Percentiles rank a stretch among this genome's conserved stretches.
These are phyloP conservation scores for Colletotrichum theobromicola DNA, from an alignment of 2,329 filamentous ascomycete genomes.

Conservation along the genomic window DNA sequence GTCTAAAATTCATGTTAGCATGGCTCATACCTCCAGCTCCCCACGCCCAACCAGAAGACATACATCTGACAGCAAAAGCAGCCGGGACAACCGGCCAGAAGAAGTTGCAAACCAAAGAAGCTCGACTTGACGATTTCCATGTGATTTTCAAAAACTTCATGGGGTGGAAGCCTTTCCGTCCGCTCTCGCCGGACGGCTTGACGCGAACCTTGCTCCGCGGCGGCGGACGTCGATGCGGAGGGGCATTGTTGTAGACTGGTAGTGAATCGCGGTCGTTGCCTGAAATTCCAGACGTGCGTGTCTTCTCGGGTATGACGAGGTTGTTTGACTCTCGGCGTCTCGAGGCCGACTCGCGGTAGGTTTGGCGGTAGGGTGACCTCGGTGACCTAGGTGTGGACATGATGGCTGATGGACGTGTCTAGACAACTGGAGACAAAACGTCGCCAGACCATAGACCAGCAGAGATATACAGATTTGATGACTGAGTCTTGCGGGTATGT, in stretches of 20 bases:
- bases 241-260: constrained; percentile 9
- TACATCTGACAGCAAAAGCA: constrained; percentile 66
- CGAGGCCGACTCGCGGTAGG: constrained; percentile 6
- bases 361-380: constrained; percentile 17
- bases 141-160: constrained; percentile 67
- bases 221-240: background rate
- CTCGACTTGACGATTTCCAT: constrained; percentile 66
- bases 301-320: constrained; percentile 4
- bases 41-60: background rate
- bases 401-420: background rate
- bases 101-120: constrained; percentile 70
- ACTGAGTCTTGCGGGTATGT: background rate
- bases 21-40: background rate
- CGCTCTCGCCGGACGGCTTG: constrained; percentile 48
- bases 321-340: constrained; percentile 6
- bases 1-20: background rate
- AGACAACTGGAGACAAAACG: background rate
- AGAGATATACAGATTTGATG: background rate
- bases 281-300: background rate
- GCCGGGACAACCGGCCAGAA: constrained; percentile 79
- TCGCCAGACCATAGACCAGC: background rate
- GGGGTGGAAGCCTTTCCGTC: constrained; percentile 69
- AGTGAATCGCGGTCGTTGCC: background rate
- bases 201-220: constrained; percentile 54
- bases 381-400: constrained; percentile 15